phyloP scores from a whole-genome alignment of 2,329 filamentous ascomycete species.

The Trichoderma asperellum region DNA sequence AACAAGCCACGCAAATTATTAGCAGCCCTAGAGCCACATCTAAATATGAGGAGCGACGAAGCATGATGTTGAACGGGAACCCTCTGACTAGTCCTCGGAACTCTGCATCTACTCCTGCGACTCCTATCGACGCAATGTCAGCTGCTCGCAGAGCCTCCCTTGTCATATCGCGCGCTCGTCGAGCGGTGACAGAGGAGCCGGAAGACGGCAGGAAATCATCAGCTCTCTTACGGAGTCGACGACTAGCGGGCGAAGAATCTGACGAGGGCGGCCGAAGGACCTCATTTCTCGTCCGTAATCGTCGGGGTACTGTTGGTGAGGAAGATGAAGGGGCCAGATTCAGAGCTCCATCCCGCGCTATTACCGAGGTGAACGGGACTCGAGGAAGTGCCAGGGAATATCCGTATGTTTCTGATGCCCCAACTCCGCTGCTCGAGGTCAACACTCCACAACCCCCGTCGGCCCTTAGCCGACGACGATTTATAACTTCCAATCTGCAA shows the following conservation, averaged over 20 bases:
- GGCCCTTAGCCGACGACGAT: conserved; percentile 57
- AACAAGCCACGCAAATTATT: conserved; percentile 46
- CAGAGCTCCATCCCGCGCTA: conserved; percentile 61
- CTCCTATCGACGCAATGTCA: conserved; percentile 44
- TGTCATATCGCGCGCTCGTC: conserved; percentile 50
- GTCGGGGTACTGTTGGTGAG: conserved; percentile 52
- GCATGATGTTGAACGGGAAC: conserved; percentile 51
- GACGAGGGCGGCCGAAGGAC: conserved; percentile 52
- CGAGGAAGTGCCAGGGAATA: conserved; percentile 38
- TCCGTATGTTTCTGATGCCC: conserved; percentile 36
- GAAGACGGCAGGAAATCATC: conserved; percentile 56
- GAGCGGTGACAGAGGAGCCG: conserved; percentile 55
- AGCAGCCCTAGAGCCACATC: conserved; percentile 54
- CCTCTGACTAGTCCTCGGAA: conserved; percentile 52
- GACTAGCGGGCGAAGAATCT: conserved; percentile 49
- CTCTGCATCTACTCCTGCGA: conserved; percentile 45
- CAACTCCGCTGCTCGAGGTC: conserved; percentile 42
- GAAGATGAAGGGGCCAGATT: conserved; percentile 56
- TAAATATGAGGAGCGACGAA: conserved; percentile 58
- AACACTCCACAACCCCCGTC: conserved; percentile 47
- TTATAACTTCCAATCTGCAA: conserved; percentile 50
- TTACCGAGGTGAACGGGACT: conserved; percentile 57
- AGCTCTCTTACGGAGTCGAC: conserved; percentile 49
- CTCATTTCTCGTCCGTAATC: conserved; percentile 50
- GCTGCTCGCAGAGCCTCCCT: conserved; percentile 58